Conservation (phyloP, 2,329 filamentous ascomycete species). For the Talaromyces piceae region DNA sequence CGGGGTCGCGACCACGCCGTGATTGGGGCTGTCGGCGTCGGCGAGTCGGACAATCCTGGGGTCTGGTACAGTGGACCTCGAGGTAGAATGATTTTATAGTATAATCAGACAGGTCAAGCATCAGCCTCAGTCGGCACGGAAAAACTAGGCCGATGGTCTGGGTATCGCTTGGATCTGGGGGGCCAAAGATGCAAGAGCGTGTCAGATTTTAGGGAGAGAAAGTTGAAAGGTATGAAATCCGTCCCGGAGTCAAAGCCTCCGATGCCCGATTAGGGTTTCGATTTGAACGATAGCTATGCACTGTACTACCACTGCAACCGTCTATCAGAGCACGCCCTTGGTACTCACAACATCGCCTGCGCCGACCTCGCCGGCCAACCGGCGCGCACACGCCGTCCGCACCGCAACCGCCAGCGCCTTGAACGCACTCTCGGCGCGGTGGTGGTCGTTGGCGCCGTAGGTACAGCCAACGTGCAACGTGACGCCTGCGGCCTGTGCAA, state of each 20-base stretch:
- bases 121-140: not conserved
- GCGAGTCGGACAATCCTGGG: not conserved
- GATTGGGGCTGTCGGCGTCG: not conserved
- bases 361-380: constrained; percentile 68
- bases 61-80: too few relatives aligned
- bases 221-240: too few relatives aligned
- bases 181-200: too few relatives aligned
- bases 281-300: too few relatives aligned
- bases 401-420: constrained; percentile 90
- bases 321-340: constrained; percentile 61
- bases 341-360: constrained; percentile 94
- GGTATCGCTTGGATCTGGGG: too few relatives aligned
- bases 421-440: constrained; percentile 92
- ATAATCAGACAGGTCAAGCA: too few relatives aligned
- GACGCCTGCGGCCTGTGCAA: constrained; percentile 79
- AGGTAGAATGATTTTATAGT: too few relatives aligned
- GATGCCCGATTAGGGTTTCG: too few relatives aligned
- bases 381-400: constrained; percentile 63
- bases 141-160: too few relatives aligned
- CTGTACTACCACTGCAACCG: not conserved
- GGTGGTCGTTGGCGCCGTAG: constrained; percentile 88
- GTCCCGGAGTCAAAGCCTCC: too few relatives aligned
- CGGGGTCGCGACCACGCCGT: not conserved
- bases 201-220: too few relatives aligned
- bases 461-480: constrained; percentile 95